Evolutionary conservation across 805 yeast genomes (phyloP).

Genomic region (Saturnispora quitensis): DNA sequence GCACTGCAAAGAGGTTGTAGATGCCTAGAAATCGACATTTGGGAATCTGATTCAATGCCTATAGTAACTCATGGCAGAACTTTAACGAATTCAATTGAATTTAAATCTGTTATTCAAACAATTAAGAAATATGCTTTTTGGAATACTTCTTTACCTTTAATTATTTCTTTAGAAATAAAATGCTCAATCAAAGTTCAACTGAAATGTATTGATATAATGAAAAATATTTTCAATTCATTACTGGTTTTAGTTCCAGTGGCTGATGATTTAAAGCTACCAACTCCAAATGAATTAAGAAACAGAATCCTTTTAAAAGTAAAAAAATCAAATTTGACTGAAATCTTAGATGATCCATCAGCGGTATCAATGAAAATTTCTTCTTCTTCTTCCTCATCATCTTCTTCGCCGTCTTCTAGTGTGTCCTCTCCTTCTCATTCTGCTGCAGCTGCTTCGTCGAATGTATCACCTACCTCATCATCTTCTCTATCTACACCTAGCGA

Average conservation of each 20-base stretch:
- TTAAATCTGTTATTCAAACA: slow-evolving; percentile 59
- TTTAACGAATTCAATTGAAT: slow-evolving; percentile 64
- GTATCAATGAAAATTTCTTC: background rate
- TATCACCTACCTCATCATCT: background rate
- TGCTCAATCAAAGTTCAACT: slow-evolving; percentile 64
- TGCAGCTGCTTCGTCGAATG: background rate
- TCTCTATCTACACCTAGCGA: background rate
- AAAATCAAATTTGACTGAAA: slow-evolving; percentile 27
- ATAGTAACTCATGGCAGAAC: slow-evolving; percentile 86
- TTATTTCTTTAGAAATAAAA: slow-evolving; percentile 77
- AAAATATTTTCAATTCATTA: slow-evolving; percentile 46
- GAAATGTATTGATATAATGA: slow-evolving; percentile 44
- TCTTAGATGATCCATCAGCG: background rate
- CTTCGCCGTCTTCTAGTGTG: slow-evolving; percentile 6
- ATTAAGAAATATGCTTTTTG: slow-evolving; percentile 82
- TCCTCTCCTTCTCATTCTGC: background rate
- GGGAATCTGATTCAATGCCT: slow-evolving; percentile 76
- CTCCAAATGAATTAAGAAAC: slow-evolving; percentile 66
- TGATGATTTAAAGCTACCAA: slow-evolving; percentile 38
- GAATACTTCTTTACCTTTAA: slow-evolving; percentile 77
- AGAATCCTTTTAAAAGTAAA: slow-evolving; percentile 74
- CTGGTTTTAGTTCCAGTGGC: background rate
- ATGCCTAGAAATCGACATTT: slow-evolving; percentile 89
- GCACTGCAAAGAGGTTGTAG: slow-evolving; percentile 89
- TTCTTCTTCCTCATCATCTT: slow-evolving; percentile 6